Base-by-base conservation (phyloP, 2,329 filamentous ascomycete genomes). In the Helminthosporium solani region DNA sequence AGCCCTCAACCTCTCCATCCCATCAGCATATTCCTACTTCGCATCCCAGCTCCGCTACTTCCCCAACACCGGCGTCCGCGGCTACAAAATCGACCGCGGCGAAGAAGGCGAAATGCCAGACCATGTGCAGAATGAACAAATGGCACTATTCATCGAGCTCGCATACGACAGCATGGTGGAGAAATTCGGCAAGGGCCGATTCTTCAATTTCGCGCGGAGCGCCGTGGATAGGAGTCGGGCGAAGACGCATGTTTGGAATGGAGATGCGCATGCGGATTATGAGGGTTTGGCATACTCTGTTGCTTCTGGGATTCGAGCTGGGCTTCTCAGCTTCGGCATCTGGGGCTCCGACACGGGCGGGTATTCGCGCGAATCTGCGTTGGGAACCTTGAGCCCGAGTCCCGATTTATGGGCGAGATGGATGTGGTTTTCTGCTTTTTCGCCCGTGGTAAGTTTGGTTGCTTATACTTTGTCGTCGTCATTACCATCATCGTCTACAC, bases 61-160 rank as follows among this genome's bases (percentile, higher is more conserved):
- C 43, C 52, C 68, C n/a, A 45, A 51, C 6, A 49, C 68, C 3
- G 69, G 69, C 11, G 63, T 70, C 8, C 64, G 61, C 33, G 69
- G 69, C 6, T 72, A 67, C 47, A 72, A 71, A 46, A 71, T 72
- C 42, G 68, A 72, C 34, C 60, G 68, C 20, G 68, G 69, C 19
- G 69, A 72, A 39, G 69, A 72, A 54, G 58, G 52, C n/a, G 69
- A 71, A 48, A 69, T 70, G 67, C 69, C 69, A 1, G 65, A 59
- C 6, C 64, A 55, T 34, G 61, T 63, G 37, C 69, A 72, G 40
- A 72, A 72, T 46, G 56, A 62, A 20, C 69, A 72, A 44, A 63
- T 58, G 47, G 45, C 54, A 1, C 59, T 68, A 2, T 70, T 70
- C 45, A 46, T 63, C 15, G 45, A 63, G 31, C 51, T 71, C 5